These are phyloP conservation scores for Corymbia calophylla DNA, from an alignment of 441 rosid genomes.

Conservation along the genomic window DNA sequence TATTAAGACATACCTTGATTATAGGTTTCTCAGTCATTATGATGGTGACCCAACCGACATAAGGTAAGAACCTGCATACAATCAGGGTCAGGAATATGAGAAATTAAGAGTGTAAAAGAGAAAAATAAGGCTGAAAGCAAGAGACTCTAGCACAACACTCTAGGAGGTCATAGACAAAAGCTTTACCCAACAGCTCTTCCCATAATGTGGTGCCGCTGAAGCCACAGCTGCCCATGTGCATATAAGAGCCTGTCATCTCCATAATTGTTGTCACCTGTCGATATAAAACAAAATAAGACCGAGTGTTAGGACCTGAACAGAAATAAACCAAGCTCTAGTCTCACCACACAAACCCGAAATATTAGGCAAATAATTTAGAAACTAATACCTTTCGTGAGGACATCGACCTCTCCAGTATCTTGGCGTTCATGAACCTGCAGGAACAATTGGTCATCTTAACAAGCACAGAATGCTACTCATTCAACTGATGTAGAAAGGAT, in stretches of 20 bases:
- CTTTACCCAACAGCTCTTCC: slow-evolving; percentile 93
- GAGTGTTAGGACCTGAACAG: background rate
- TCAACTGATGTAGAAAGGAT: background rate
- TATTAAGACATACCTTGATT: slow-evolving; percentile 52
- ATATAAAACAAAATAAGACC: background rate
- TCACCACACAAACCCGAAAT: background rate
- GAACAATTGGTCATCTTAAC: background rate
- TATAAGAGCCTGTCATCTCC: slow-evolving; percentile 86
- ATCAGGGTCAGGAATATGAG: background rate
- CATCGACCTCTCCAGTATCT: slow-evolving; percentile 41
- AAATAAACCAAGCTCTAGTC: background rate
- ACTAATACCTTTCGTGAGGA: slow-evolving; percentile 61
- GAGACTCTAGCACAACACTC: background rate
- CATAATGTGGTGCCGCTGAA: slow-evolving; percentile 86
- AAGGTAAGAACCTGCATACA: slow-evolving; percentile 75
- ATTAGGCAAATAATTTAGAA: background rate
- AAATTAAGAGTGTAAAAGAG: background rate
- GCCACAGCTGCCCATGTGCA: slow-evolving; percentile 92
- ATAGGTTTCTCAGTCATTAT: slow-evolving; percentile 94
- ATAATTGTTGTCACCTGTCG: slow-evolving; percentile 76
- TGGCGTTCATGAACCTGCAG: slow-evolving; percentile 56
- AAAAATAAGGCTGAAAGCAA: background rate
- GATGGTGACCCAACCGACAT: slow-evolving; percentile 96
- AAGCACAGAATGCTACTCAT: background rate
- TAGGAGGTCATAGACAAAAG: background rate